Evolutionary conservation across 331 rosid species (phyloP).

Genomic region (Dryas integrifolia): DNA sequence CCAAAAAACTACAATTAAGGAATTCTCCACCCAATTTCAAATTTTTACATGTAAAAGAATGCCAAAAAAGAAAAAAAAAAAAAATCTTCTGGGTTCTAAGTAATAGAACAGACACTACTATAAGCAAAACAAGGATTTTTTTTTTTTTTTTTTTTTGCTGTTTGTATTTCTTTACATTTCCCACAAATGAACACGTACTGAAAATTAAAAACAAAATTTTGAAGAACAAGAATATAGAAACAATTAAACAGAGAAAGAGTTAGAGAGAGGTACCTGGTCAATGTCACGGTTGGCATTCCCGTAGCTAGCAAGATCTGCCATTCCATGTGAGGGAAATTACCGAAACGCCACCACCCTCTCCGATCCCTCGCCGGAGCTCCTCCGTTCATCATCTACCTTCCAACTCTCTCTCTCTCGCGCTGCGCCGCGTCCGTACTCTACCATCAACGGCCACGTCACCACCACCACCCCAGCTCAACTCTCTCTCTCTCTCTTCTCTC

Average conservation of each 20-base stretch:
- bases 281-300: conserved; percentile 95
- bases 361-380: conserved; percentile 74
- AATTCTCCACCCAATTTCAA: neutral
- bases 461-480: conserved; percentile 30
- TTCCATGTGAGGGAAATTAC: conserved; percentile 83
- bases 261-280: conserved; percentile 57
- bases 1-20: neutral
- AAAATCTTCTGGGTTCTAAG: neutral
- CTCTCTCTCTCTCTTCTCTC: conserved; percentile 26
- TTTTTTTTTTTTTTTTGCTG: neutral
- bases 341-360: conserved; percentile 88
- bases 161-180: neutral
- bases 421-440: conserved; percentile 53
- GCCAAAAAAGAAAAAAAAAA: neutral
- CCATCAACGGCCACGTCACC: conserved; percentile 72
- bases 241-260: too few species aligned
- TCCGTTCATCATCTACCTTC: conserved; percentile 81
- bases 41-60: neutral
- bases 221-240: too few species aligned
- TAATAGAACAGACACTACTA: neutral
- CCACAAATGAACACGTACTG: neutral
- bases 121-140: neutral
- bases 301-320: conserved; percentile 98
- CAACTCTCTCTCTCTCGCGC: conserved; percentile 5
- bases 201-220: neutral